Evolutionary conservation across 2,329 filamentous ascomycete genomes (phyloP).

Genomic region (Aspergillus texensis): DNA sequence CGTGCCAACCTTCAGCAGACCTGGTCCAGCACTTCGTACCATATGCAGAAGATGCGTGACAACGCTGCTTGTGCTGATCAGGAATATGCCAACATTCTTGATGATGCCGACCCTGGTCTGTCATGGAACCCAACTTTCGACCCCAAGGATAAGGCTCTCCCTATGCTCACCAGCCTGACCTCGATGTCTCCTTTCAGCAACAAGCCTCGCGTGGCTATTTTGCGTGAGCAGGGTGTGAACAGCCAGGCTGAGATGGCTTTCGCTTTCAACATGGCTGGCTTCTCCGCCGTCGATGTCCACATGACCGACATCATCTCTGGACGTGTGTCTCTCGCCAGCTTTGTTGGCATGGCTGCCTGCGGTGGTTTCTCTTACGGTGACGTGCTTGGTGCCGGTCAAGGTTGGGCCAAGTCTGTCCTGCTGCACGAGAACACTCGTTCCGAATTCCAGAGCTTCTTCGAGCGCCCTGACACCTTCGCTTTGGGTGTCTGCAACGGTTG

Average conservation of each 20-base stretch:
- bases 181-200: constrained; percentile 58
- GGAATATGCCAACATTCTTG: constrained; percentile 74
- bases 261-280: constrained; percentile 87
- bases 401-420: constrained; percentile 93
- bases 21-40: constrained; percentile 86
- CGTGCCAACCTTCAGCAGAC: constrained; percentile 78
- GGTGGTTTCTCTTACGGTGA: constrained; percentile 96
- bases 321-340: constrained; percentile 76
- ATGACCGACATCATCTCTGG: constrained; percentile 89
- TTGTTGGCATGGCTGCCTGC: constrained; percentile 88
- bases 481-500: constrained; percentile 97
- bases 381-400: constrained; percentile 89
- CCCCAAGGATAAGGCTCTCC: constrained; percentile 74
- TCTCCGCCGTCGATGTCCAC: constrained; percentile 89
- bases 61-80: constrained; percentile 84
- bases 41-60: constrained; percentile 88
- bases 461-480: constrained; percentile 83
- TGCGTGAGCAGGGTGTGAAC: constrained; percentile 94
- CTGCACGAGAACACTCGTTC: constrained; percentile 74
- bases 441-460: constrained; percentile 85
- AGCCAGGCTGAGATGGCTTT: constrained; percentile 98
- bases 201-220: constrained; percentile 81
- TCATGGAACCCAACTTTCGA: constrained; percentile 81
- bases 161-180: constrained; percentile 65
- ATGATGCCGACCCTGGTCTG: constrained; percentile 78